Base-by-base conservation (phyloP, 305 asterid species). In the Rubia balearica region DNA sequence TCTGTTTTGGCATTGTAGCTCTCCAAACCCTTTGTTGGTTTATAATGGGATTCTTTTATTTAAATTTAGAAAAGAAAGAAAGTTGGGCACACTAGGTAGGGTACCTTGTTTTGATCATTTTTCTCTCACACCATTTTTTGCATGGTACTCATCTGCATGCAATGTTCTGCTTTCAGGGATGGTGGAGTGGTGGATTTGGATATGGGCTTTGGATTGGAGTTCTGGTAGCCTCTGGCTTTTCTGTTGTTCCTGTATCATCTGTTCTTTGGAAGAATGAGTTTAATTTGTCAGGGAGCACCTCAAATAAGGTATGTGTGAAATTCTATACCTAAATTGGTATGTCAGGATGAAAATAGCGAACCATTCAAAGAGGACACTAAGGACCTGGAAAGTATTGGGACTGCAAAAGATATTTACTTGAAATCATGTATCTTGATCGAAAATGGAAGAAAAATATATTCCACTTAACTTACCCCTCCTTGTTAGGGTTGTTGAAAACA, bases 161-260 rank as follows among this genome's bases (percentile, higher is more conserved):
- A 73, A 30, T 74, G 62, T 71, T 73, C 81, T 73, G 74, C 70
- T 65, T 76, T 62, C 13, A 91, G 99, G 99, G 99, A 74, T 91
- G 99, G 98, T 91, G 98, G 98, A 83, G 96, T 71, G 94, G 97
- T 27, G 99, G 99, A 86, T 95, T 90, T 73, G 97, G 94, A 66
- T 95, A 95, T 71, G 98, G 99, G 75, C 72, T 95, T 40, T 95
- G 99, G 99, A 87, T 91, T 70, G 99, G 98, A 38, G 75, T 83
- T 80, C 78, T 84, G 76, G 96, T 90, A 74, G 94, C 99, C 69
- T 91, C 97, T 4, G 99, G 98, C 72, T 88, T 86, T 81, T 82
- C 90, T 68, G 96, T 95, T 55, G 87, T 89, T 83, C 99, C 98
- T 3, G 92, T 95, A 76, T 86, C 99, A 72, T 85, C 99, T 38